These are phyloP conservation scores for Psilocybe sp. DNA, from an alignment of 768 basidiomycete genomes.

Conservation along the genomic window DNA sequence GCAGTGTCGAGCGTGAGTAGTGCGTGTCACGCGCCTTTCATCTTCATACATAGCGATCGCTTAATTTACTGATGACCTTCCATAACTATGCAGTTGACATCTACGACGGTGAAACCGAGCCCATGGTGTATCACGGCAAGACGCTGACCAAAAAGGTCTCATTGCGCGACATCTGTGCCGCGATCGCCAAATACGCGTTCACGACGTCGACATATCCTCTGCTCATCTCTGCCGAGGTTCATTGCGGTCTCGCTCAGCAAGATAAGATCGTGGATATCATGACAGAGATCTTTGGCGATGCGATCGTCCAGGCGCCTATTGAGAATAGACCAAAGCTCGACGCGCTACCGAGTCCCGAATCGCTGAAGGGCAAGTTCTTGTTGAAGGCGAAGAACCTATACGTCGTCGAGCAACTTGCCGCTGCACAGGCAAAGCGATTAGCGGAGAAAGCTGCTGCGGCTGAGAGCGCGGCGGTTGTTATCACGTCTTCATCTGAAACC, in stretches of 20 bases:
- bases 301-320: constrained; percentile 31
- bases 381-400: constrained; percentile 90
- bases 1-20: constrained; percentile 88
- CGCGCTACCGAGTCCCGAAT: constrained; percentile 82
- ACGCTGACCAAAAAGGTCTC: constrained; percentile 88
- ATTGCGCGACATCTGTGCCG: constrained; percentile 77
- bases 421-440: constrained; percentile 54
- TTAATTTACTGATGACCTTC: constrained; percentile 33
- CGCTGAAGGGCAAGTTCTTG: constrained; percentile 75
- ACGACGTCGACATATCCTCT: constrained; percentile 92
- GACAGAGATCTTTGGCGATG: constrained; percentile 44
- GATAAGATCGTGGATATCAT: constrained; percentile 47
- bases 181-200: constrained; percentile 91
- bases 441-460: constrained; percentile 39
- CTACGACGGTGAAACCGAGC: constrained; percentile 83
- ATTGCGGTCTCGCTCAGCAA: constrained; percentile 67
- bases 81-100: constrained; percentile 71
- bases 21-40: no score
- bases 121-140: constrained; percentile 90
- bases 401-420: constrained; percentile 72
- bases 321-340: constrained; percentile 49
- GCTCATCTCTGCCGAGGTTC: constrained; percentile 96
- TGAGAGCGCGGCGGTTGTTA: constrained; percentile 50
- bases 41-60: no score
- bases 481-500: constrained; percentile 16